Evolutionary conservation across 345 rosid genomes (phyloP).

Genomic region (Eucalyptus tenuipes): DNA sequence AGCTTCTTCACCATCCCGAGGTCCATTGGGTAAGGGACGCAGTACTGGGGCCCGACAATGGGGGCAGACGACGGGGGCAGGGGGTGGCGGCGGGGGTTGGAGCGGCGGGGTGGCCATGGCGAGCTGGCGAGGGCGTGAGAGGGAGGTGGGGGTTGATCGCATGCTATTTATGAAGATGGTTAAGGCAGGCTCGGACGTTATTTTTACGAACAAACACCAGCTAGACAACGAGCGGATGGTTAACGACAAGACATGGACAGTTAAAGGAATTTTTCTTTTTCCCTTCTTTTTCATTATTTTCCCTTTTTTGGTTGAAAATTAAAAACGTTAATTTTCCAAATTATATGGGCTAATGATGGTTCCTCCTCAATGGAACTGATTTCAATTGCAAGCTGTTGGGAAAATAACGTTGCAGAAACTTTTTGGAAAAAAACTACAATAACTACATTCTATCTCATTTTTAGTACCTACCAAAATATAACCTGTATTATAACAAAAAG

Average conservation of each 20-base stretch:
- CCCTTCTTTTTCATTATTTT: not conserved
- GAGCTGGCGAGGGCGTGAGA: not conserved
- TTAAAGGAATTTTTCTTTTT: not conserved
- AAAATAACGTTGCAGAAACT: not conserved
- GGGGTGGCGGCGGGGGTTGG: not conserved
- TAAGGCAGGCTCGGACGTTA: not conserved
- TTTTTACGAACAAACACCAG: not conserved
- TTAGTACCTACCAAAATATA: too few relatives aligned
- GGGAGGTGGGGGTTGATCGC: not conserved
- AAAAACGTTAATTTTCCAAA: not conserved
- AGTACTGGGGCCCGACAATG: conserved; percentile 3
- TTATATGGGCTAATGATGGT: not conserved
- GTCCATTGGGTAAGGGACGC: conserved; percentile 2
- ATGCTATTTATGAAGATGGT: not conserved
- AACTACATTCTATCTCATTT: too few relatives aligned
- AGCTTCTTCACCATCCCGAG: conserved; percentile 4
- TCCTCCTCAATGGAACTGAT: not conserved
- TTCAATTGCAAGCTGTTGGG: not conserved
- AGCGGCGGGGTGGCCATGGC: not conserved
- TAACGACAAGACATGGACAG: not conserved
- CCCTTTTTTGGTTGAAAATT: not conserved
- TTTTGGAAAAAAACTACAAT: too few relatives aligned
- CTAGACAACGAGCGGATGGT: not conserved
- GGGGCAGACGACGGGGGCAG: too few relatives aligned
- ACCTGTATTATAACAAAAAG: too few relatives aligned